Base-by-base conservation (phyloP, 148 eudicot species). In the Vaccinium macrocarpon region DNA sequence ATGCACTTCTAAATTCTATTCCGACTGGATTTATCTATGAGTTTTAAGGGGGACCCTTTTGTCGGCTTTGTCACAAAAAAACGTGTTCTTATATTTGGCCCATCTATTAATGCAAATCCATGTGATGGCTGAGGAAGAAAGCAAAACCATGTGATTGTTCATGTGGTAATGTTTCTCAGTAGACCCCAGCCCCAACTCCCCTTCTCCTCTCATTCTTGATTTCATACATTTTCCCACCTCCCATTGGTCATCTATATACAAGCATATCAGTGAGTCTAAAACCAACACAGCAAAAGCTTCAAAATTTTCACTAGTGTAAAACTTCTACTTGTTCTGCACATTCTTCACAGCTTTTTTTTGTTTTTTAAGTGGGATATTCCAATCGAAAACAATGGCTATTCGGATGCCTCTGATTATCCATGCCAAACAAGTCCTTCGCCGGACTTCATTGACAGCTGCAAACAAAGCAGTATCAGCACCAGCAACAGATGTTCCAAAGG, bases 161-260 rank as follows among this genome's bases (percentile, higher is more conserved):
- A 79, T 32, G 48, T 42, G 42, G 8, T 1, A 29, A 55, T 82
- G 88, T 86, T 82, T 27, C 76, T 15, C 79, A 16, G n/a, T 79
- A 46, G 66, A 79, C 52, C 81, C 66, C 32, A 61, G 19, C 42
- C 18, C 78, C 3, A 42, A 73, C 16, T 73, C 16, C 57, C 77
- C n/a, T 38, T 18, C 27, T 8, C 51, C 23, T 42, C 13, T 16
- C 46, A 72, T 32, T 72, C 21, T 38, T 7, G 6, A 25, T 29
- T 15, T 15, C 9, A 12, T 27, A 25, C 38, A 25, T 11, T 29
- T 71, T 71, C 8, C 42, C n/a, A 32, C 42, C 6, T 72, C 25
- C 25, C 72, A 25, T 25, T 66, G 72, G 27, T 21, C 68, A 7
- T 35, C 18, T 73, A 15, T 32, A 35, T 18, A 73, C 18, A 73